Base-by-base conservation (phyloP, 768 basidiomycete species). In the Solioccasus polychromus region DNA sequence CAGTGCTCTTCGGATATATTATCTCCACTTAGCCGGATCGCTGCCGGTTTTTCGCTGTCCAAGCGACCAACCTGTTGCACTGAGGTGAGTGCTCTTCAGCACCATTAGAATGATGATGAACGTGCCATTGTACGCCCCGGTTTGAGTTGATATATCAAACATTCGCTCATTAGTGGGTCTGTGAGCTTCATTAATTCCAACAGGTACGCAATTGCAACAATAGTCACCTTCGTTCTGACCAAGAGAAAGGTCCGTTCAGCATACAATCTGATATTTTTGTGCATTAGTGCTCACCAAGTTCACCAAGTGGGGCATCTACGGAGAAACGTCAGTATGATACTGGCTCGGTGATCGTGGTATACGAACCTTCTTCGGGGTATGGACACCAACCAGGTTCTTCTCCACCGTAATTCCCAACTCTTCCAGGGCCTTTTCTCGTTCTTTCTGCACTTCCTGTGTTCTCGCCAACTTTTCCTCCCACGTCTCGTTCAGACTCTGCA, bases 151-250 rank as follows among this genome's bases (percentile, higher is more conserved):
- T 98, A 90, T 56, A 91, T 86, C 59, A 92, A 70, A 69, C 91
- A 94, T 71, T 96, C 93, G 62, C 89, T 92, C 92, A 96, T 96
- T 40, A 96, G 76, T 39, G 93, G 94, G 72, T 96, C 92, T 90
- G 49, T 55, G 41, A 49, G 22, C 37, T 29, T 52, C 37, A 47
- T 48, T 50, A 55, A 39, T 39, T 17, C 3, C 17, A 42, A 29
- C 22, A 31, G 20, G 19, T 4, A 48, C 45, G n/a, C 34, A 45
- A 17, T 12, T 26, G 10, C 37, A 18, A 8, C 15, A 35, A 36
- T 50, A 56, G 74, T 58, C 41, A 79, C 85, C 88, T 79, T 87
- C 85, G 65, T 87, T 87, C 83, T 85, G 58, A 41, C 48, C 17
- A 18, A 10, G 44, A 50, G 41, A 40, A 34, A 22, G 32, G 44